Base-by-base conservation (phyloP, 2,329 filamentous ascomycete genomes). In the Xylaria sp. region DNA sequence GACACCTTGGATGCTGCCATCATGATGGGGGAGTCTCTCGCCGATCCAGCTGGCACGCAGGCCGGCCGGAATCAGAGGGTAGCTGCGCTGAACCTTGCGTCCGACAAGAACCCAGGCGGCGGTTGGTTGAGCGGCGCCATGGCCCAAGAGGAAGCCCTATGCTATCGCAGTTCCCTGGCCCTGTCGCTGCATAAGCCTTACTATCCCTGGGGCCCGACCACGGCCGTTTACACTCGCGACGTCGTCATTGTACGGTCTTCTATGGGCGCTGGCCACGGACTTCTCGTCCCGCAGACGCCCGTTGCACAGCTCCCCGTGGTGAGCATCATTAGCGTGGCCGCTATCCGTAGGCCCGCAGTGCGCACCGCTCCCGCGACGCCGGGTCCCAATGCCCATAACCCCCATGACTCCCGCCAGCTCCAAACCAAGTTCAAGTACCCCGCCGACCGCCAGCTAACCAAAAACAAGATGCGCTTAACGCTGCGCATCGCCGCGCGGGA, bases 391-490 rank as follows among this genome's bases (percentile, higher is more conserved):
- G 7, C 13, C 28, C 28, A 28, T 28, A 28, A 2, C 28, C 28
- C 28, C 28, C 28, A 28, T 28, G 28, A 28, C 28, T 28, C 28
- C 12, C 48, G 18, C 50, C 37, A 20, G 23, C 23, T 23, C 41
- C 48, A 20, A 23, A 6, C 48, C 20, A 75, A 80, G 0, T 90
- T 86, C 69, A 78, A 79, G 6, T 69, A 82, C 52, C 70, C 76
- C 0, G 74, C 73, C 1, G 86, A 88, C 68, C 82, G 86, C n/a
- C 80, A 84, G 0, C 72, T 87, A 48, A 91, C 86, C 73, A 88
- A 88, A 78, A 80, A 84, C 54, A 92, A 91, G 78, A 91, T 92
- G 82, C 81, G 89, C 25, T 76, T 90, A 20, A 83, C 85, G 20
- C 78, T 92, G 61, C 83, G 90, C 4, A 85, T 90, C 65, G 88